Evolutionary conservation across 2,329 filamentous ascomycete species (phyloP), one percentile per base, ranked within the genome.

Genomic region (Chrysoporthe cubensis): DNA sequence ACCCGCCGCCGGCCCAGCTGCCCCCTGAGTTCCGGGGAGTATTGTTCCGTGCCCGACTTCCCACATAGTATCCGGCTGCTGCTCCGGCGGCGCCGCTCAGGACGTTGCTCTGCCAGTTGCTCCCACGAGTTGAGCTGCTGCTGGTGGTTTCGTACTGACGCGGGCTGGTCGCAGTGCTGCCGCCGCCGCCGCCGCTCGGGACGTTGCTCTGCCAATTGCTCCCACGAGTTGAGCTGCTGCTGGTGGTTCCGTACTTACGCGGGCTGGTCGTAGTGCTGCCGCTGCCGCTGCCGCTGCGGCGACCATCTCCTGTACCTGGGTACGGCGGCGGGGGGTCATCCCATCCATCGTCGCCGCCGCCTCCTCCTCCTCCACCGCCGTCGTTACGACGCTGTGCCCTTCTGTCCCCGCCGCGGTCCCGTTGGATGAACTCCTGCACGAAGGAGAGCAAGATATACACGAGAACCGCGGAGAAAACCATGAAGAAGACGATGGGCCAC

Each of bases 51-150:
- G 77, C 78, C 65, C 80, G 78, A 54, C 79, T 85, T 0, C 87
- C 87, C 6, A 89, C 88, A 67, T 85, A 76, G 74, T 92, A 93
- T 1, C 84, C 89, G 3, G 90, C 91, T 1, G 91, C 90, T 5
- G 88, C 90, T 57, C 91, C 92, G 14, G 65, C 68, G n/a, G 87
- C 79, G 26, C 91, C 91, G 21, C 82, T 86, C 91, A 91, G 94
- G 78, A 94, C 93, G 1, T 91, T 91, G 5, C 91, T 91, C 62
- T 84, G 83, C 90, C 90, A 93, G 65, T 71, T 68, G 69, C 56
- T 62, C 58, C 66, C 58, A 69, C 71, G 72, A 7, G 77, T 77
- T 65, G 48, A 32, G n/a, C 54, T 59, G 58, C 52, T 14, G 37
- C 37, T 2, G 26, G 26, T 2, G 26, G 26, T 26, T 26, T 26